Base-by-base conservation (phyloP, 495 filamentous ascomycete species). In the Daldinia caldariorum region DNA sequence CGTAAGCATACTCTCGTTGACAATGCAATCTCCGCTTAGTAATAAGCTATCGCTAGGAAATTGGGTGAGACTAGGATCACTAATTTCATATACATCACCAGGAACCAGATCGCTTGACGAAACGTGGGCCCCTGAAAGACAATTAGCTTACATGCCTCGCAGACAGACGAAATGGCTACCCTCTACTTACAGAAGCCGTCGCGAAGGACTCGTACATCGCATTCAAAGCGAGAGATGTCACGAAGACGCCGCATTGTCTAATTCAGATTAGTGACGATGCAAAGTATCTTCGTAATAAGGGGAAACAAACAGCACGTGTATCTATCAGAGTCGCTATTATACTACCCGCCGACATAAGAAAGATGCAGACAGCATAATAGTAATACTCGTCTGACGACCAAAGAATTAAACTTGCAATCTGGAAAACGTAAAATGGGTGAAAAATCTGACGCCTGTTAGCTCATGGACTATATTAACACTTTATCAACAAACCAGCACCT, bases 1-100 rank as follows among this genome's bases (percentile, higher is more conserved):
- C 41, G 96, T 99, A 34, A 99, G 88, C 96, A 99, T 99, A 83
- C 94, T 97, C 78, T 99, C 96, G 77, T 99, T 99, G 66, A 99
- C 94, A 68, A 99, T 98, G 78, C 94, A 97, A 78, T 99, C 96
- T 26, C 96, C 96, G 59, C 92, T 91, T 5, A 99, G 81, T 7
- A 99, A 82, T 39, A 99, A 83, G 76, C 94, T 96, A 79, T 99
- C 96, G 74, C 93, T 93, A 10, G 96, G 96, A 72, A 97, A 92
- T 72, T 96, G 91, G n/a, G 89, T 87, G 31, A 99, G 82, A n/a
- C 89, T 94, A 13, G 94, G 96, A 78, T 99, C 96, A 59, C 95
- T 97, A 45, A 98, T 88, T 79, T 99, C 96, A 77, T 97, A 99
- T 4, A 99, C 91, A 78, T 99, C 96, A 13, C 96, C 96, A 49